Evolutionary conservation across 1,284 basidiomycete genomes (phyloP).

Genomic region (Grifola frondosa): DNA sequence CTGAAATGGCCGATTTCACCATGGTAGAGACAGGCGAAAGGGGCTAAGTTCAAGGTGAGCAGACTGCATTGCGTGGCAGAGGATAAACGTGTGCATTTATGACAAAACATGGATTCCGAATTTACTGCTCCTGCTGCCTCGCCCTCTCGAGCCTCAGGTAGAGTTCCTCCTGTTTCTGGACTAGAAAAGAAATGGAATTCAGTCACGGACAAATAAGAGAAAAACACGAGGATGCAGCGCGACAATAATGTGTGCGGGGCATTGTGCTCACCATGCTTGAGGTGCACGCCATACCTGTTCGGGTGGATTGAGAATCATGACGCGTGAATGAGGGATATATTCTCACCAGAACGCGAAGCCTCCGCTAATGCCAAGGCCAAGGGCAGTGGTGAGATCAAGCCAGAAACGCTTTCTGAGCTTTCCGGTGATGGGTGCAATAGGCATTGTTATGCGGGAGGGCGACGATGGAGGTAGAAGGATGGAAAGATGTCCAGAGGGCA

Average conservation of each 20-base stretch:
- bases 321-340: slow-evolving; percentile 14
- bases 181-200: slow-evolving; percentile 38
- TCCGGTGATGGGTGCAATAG: slow-evolving; percentile 85
- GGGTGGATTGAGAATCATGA: slow-evolving; percentile 13
- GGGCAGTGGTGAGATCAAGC: slow-evolving; percentile 69
- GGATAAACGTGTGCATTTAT: slow-evolving; percentile 12
- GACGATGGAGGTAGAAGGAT: slow-evolving; percentile 15
- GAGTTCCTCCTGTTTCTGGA: slow-evolving; percentile 77
- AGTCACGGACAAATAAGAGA: slow-evolving; percentile 8
- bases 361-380: slow-evolving; percentile 70
- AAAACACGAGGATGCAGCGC: not conserved
- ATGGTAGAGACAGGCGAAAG: too few relatives aligned
- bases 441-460: slow-evolving; percentile 42
- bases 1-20: too few relatives aligned
- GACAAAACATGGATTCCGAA: slow-evolving; percentile 14
- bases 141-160: slow-evolving; percentile 78
- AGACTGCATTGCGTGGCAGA: too few relatives aligned
- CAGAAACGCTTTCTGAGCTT: slow-evolving; percentile 87
- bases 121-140: slow-evolving; percentile 31
- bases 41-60: too few relatives aligned
- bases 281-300: slow-evolving; percentile 80
- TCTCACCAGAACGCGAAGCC: slow-evolving; percentile 82
- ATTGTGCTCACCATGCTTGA: slow-evolving; percentile 62
- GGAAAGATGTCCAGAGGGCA: slow-evolving; percentile 18
- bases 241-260: not conserved